These are phyloP conservation scores for Erythrobasidium hasegawianum DNA, from an alignment of 1,284 basidiomycete species.

Conservation along the genomic window DNA sequence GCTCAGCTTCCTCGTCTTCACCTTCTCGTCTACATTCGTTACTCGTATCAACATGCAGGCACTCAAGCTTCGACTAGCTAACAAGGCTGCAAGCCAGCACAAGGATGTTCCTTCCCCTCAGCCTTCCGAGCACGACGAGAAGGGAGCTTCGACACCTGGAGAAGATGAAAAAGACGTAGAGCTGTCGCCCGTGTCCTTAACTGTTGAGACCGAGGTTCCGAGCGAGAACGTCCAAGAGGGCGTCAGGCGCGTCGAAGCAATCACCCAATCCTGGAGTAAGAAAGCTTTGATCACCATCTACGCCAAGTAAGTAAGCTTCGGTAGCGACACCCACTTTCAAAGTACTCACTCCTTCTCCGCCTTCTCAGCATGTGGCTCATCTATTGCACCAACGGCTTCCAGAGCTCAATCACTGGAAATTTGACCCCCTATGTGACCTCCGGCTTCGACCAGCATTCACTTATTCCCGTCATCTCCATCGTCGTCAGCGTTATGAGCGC, in stretches of 20 bases:
- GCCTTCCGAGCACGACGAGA: no score
- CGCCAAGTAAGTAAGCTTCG: constrained; percentile 40
- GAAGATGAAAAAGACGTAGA: constrained; percentile 1
- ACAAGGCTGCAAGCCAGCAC: no score
- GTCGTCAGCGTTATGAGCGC: constrained; percentile 46
- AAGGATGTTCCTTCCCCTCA: no score
- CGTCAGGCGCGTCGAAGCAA: constrained; percentile 44
- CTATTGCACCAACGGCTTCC: constrained; percentile 48
- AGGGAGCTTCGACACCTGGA: not conserved
- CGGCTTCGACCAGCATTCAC: constrained; percentile 46
- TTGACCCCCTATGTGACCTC: constrained; percentile 44
- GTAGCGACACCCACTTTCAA: not conserved
- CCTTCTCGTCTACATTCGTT: no score
- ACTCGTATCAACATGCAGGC: no score
- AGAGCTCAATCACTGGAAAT: constrained; percentile 46
- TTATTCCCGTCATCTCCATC: constrained; percentile 48
- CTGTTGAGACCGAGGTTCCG: not conserved
- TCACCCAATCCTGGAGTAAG: constrained; percentile 46
- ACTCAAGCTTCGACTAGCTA: no score
- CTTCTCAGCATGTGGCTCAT: constrained; percentile 45
- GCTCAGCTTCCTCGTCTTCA: no score
- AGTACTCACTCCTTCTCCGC: not conserved
- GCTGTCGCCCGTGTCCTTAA: not conserved
- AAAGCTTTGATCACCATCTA: constrained; percentile 42
- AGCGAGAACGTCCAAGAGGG: constrained; percentile 41